phyloP scores from a whole-genome alignment of 805 yeast genomes.

The Saccharomycopsis babjevae region DNA sequence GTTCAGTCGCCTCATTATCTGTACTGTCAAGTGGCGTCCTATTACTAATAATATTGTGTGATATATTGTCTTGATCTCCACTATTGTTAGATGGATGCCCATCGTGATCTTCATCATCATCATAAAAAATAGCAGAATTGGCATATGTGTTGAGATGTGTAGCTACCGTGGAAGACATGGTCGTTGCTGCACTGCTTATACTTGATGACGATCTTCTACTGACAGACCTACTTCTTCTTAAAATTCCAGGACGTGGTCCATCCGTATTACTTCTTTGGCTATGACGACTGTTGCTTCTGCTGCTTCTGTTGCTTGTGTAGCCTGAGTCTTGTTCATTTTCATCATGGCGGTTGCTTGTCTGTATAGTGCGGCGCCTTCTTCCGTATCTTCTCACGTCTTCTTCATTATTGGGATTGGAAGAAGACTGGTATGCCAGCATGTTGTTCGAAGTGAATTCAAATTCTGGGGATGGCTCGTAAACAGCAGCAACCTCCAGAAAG shows the following conservation, averaged over 20 bases:
- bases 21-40: background rate
- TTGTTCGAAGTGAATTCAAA: background rate
- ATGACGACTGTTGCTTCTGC: constrained; percentile 1
- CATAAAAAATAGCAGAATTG: constrained; percentile 1
- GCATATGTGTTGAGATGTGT: background rate
- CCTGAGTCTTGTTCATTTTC: background rate
- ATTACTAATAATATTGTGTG: background rate
- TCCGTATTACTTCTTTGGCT: background rate
- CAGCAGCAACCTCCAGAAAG: background rate
- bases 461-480: background rate
- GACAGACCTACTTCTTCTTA: constrained; percentile 9
- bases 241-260: constrained; percentile 9
- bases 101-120: background rate
- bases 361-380: background rate
- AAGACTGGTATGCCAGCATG: background rate
- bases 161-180: background rate
- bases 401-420: background rate
- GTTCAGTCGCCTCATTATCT: background rate
- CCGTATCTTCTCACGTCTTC: background rate
- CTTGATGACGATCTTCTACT: constrained; percentile 1
- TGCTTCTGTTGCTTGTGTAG: background rate
- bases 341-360: background rate
- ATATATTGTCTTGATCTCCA: background rate
- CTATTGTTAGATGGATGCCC: too few species aligned
- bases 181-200: background rate